These are phyloP conservation scores for Daldinia sp. DNA, from an alignment of 2,329 filamentous ascomycete genomes.

Conservation along the genomic window DNA sequence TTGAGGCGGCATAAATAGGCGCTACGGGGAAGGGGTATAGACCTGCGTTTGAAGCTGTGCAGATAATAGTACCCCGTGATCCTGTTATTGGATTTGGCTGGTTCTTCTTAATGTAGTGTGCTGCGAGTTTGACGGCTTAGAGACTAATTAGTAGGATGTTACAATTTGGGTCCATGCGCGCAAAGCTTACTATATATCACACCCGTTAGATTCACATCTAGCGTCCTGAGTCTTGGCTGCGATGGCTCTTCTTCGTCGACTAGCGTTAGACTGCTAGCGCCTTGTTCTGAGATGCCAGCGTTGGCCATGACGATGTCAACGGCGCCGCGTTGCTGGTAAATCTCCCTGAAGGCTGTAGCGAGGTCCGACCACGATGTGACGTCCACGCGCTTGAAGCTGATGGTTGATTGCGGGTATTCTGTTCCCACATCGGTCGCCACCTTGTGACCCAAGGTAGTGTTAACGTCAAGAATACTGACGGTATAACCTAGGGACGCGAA, in stretches of 20 bases:
- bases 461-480: conserved; percentile 49
- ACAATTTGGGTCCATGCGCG: not conserved
- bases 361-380: conserved; percentile 51
- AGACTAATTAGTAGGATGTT: not conserved
- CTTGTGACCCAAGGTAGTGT: conserved; percentile 39
- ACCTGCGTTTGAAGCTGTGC: conserved; percentile 62
- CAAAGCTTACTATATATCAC: conserved; percentile 54
- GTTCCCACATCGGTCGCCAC: conserved; percentile 40
- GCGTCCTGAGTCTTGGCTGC: conserved; percentile 39
- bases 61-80: conserved; percentile 57
- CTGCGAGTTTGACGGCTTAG: conserved; percentile 57
- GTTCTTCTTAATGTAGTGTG: conserved; percentile 60
- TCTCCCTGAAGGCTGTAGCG: conserved; percentile 47
- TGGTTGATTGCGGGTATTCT: conserved; percentile 38
- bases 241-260: conserved; percentile 39
- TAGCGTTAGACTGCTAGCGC: conserved; percentile 40
- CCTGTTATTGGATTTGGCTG: conserved; percentile 35
- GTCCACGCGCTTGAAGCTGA: conserved; percentile 49
- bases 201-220: conserved; percentile 51
- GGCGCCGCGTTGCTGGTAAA: conserved; percentile 46
- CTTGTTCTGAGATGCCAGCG: conserved; percentile 57
- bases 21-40: conserved; percentile 60
- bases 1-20: conserved; percentile 59
- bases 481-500: conserved; percentile 48
- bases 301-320: conserved; percentile 60